Percentiles rank a stretch among this genome's conserved stretches.
These are phyloP conservation scores for Aspergillus melleus DNA, from an alignment of 2,329 filamentous ascomycete species.

Conservation along the genomic window DNA sequence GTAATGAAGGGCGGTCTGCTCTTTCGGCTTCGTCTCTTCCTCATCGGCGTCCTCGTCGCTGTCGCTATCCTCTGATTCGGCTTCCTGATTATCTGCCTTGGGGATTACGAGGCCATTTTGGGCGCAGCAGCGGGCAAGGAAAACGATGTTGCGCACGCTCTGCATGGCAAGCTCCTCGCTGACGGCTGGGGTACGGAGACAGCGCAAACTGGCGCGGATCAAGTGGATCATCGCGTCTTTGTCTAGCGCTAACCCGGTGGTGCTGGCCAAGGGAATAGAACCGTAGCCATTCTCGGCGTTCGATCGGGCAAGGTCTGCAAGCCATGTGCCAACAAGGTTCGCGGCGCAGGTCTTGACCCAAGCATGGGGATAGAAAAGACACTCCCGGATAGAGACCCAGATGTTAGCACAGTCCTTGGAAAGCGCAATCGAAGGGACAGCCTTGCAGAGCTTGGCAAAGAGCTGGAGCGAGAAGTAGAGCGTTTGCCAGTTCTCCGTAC, in stretches of 20 bases:
- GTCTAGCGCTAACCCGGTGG: slow-evolving; percentile 68
- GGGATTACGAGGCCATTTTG: slow-evolving; percentile 55
- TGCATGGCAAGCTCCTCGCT: slow-evolving; percentile 76
- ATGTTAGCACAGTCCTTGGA: slow-evolving; percentile 60
- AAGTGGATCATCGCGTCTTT: slow-evolving; percentile 63
- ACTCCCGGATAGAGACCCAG: slow-evolving; percentile 69
- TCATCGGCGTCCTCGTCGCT: slow-evolving; percentile 49
- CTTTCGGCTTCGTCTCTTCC: slow-evolving; percentile 32
- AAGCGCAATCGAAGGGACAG: slow-evolving; percentile 65
- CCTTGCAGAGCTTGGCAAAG: slow-evolving; percentile 65
- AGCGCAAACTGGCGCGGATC: slow-evolving; percentile 57
- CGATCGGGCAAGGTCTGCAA: slow-evolving; percentile 72
- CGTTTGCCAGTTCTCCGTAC: slow-evolving; percentile 64
- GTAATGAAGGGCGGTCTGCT: slow-evolving; percentile 63
- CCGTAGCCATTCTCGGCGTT: slow-evolving; percentile 56
- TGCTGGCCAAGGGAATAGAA: slow-evolving; percentile 65
- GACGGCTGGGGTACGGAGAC: slow-evolving; percentile 63
- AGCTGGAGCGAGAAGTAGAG: slow-evolving; percentile 72
- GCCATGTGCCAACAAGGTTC: slow-evolving; percentile 72
- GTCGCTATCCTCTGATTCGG: slow-evolving; percentile 36
- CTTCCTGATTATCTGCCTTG: slow-evolving; percentile 42
- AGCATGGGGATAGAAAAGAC: slow-evolving; percentile 69
- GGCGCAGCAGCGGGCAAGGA: slow-evolving; percentile 68
- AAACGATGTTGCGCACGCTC: slow-evolving; percentile 76
- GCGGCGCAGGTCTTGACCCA: slow-evolving; percentile 77